Conservation (phyloP, 441 rosid genomes). For the Euphorbia schlechtendalii region DNA sequence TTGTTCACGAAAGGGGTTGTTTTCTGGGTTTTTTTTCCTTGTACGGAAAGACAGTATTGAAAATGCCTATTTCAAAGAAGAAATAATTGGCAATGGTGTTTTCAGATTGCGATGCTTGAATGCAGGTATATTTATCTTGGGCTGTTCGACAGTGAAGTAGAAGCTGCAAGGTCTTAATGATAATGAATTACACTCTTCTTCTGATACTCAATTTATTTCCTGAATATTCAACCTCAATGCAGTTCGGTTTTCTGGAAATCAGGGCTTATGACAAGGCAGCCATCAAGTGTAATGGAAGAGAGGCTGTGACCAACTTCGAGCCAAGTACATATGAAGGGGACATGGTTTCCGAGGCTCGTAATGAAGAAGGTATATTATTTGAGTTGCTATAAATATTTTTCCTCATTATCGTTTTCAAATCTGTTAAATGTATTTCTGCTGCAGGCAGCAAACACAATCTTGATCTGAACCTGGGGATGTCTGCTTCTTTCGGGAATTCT, state of each 20-base stretch:
- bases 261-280: too few species aligned
- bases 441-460: constrained; percentile 52
- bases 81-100: constrained; percentile 40
- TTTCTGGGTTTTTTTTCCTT: constrained; percentile 23
- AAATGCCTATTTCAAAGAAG: constrained; percentile 35
- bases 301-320: constrained; percentile 88
- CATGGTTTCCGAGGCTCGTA: constrained; percentile 35
- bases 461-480: constrained; percentile 72
- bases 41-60: constrained; percentile 23
- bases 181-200: constrained; percentile 50
- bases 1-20: constrained; percentile 18
- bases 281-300: constrained; percentile 66
- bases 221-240: constrained; percentile 40
- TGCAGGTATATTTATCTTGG: constrained; percentile 93
- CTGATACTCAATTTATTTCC: constrained; percentile 47
- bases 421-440: constrained; percentile 11
- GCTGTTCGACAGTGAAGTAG: constrained; percentile 77
- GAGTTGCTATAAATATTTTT: neutral
- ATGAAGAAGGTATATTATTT: constrained; percentile 47
- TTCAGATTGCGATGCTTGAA: constrained; percentile 51
- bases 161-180: constrained; percentile 92
- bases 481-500: constrained; percentile 45
- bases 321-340: constrained; percentile 59
- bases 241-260: constrained; percentile 45
- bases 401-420: neutral